phyloP scores from a whole-genome alignment of 805 yeast species.

The Wickerhamomyces silvicola region DNA sequence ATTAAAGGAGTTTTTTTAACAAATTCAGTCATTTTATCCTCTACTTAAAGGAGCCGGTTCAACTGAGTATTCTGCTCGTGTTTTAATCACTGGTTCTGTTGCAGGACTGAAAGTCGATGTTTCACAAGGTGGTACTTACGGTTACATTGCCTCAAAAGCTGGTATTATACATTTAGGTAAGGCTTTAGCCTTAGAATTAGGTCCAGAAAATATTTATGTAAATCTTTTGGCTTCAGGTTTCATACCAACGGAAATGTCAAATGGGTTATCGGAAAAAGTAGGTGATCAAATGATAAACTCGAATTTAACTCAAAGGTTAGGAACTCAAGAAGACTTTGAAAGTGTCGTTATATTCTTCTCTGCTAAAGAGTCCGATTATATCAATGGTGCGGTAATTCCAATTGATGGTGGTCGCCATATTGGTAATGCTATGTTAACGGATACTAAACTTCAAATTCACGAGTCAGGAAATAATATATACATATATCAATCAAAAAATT shows the following conservation, averaged over 20 bases:
- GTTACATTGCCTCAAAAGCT: constrained; percentile 69
- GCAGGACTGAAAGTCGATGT: constrained; percentile 40
- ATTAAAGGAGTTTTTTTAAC: constrained; percentile 62
- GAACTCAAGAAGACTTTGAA: constrained; percentile 53
- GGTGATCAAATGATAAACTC: constrained; percentile 39
- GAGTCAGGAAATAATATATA: too few relatives aligned
- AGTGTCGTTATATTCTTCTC: constrained; percentile 50
- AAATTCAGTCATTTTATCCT: constrained; percentile 57
- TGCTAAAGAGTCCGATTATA: constrained; percentile 49
- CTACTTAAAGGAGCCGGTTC: constrained; percentile 46
- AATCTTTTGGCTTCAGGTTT: constrained; percentile 73
- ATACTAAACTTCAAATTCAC: too few relatives aligned
- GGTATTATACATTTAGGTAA: constrained; percentile 66
- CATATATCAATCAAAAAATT: too few relatives aligned
- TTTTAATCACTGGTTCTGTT: constrained; percentile 61
- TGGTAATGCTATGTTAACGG: constrained; percentile 27
- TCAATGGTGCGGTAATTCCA: constrained; percentile 63
- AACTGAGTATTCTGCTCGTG: constrained; percentile 53
- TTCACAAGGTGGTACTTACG: constrained; percentile 43
- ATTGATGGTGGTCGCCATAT: constrained; percentile 64
- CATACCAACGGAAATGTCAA: constrained; percentile 70
- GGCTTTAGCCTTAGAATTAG: constrained; percentile 57
- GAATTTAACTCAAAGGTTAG: constrained; percentile 62
- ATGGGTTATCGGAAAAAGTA: constrained; percentile 45
- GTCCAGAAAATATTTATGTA: constrained; percentile 60